Percentiles rank a stretch among this genome's conserved stretches.
phyloP scores from a whole-genome alignment of 1,284 basidiomycete species.

The Wallemia hederae region DNA sequence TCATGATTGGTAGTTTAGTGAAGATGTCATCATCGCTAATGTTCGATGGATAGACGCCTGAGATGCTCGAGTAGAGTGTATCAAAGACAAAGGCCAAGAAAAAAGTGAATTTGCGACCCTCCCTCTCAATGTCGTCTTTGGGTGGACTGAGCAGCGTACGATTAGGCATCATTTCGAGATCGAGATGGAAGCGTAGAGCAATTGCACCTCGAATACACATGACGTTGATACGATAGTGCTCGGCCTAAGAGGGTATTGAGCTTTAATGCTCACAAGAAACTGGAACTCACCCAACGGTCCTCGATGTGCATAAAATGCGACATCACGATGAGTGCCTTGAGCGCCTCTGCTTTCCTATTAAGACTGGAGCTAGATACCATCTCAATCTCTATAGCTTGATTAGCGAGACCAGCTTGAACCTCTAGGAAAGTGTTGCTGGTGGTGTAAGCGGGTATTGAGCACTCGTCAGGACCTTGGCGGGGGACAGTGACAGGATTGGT shows the following conservation, averaged over 20 bases:
- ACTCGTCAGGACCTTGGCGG: background rate
- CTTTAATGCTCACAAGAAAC: background rate
- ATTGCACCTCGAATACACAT: background rate
- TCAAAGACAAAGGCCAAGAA: background rate
- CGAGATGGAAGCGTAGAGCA: background rate
- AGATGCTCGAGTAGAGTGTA: background rate
- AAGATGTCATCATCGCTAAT: background rate
- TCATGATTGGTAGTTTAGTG: background rate
- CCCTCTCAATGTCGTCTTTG: background rate
- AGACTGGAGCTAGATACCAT: background rate
- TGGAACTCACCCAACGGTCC: background rate
- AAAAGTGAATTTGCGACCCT: background rate
- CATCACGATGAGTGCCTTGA: background rate
- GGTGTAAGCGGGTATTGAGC: background rate
- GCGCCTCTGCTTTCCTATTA: background rate
- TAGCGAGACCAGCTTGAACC: background rate
- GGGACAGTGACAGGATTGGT: background rate
- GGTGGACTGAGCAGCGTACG: background rate
- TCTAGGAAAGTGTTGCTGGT: background rate
- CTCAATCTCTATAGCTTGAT: background rate
- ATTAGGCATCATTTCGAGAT: background rate
- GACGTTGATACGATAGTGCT: background rate
- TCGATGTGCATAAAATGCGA: background rate
- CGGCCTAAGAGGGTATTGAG: background rate
- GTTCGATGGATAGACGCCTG: background rate